Base-by-base conservation (phyloP, 441 rosid species). In the Aleurites moluccanus region DNA sequence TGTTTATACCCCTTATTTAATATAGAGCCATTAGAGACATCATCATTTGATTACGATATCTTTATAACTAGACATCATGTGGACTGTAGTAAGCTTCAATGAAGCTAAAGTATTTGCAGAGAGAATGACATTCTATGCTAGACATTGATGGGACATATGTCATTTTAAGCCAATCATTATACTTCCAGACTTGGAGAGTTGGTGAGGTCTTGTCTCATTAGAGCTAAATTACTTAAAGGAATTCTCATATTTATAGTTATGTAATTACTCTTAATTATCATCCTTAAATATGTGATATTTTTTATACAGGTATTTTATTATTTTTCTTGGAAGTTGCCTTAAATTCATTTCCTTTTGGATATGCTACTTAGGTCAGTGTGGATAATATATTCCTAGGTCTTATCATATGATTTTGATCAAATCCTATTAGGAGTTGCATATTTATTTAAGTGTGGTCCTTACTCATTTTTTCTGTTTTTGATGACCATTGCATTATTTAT, bases 331-430 rank as follows among this genome's bases (percentile, higher is more conserved):
- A 81, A 95, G 92, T 85, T 92, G 93, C 85, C 90, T 95, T 77
- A 95, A 95, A 82, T 95, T 95, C 83, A 88, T 95, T 84, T 95
- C 99, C 10, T n/a, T 95, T 95, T 77, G 99, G 93, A 83, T 95
- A 95, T 91, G 99, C 99, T 86, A 98, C 99, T 75, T 98, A 95
- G 99, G 99, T 95, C 73, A 81, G 84, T 85, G 59, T 71, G 57
- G 30, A 38, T 63, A 30, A 53, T 47, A 44, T 60, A 55, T 61
- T 75, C 30, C 45, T 50, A 40, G 35, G 20, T 25, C 47, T 23
- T 61, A 40, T 53, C 53, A 33, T 57, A 47, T 61, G 64, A 33
- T 63, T 64, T n/a, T n/a, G 30, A 18, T 61, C 42, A 23, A 55
- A 40, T 66, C 55, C 21, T 53, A 53, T 60, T 38, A 23, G 63